phyloP scores from a whole-genome alignment of 2,329 filamentous ascomycete genomes.

The Chalaropsis thielavioides region DNA sequence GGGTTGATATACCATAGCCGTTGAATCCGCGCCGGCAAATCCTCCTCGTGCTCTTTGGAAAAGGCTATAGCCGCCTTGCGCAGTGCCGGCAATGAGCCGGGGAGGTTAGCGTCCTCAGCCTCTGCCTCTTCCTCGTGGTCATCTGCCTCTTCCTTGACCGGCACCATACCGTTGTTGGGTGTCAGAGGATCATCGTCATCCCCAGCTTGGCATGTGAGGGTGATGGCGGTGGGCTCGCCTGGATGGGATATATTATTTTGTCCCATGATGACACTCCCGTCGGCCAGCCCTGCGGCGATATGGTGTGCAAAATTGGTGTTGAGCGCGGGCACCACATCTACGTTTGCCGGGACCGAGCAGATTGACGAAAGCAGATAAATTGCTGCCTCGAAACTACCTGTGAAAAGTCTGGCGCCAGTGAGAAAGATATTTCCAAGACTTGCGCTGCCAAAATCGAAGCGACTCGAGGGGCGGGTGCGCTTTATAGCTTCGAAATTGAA shows the following conservation, averaged over 20 bases:
- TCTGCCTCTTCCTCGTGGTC: constrained; percentile 43
- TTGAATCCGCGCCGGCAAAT: constrained; percentile 62
- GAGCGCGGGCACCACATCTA: constrained; percentile 74
- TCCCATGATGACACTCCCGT: constrained; percentile 68
- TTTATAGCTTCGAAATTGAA: constrained; percentile 69
- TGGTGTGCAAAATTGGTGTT: constrained; percentile 94
- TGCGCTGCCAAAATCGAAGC: constrained; percentile 64
- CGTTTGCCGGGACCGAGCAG: constrained; percentile 62
- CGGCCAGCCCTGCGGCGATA: constrained; percentile 66
- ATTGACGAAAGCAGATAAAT: constrained; percentile 82
- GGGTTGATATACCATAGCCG: constrained; percentile 96
- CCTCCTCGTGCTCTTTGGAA: constrained; percentile 59
- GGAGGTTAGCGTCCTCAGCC: constrained; percentile 67
- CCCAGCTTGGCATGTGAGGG: constrained; percentile 21
- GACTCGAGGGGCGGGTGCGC: constrained; percentile 54
- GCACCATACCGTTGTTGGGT: constrained; percentile 13
- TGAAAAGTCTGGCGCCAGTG: constrained; percentile 76
- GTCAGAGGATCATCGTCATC: constrained; percentile 11
- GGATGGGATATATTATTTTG: constrained; percentile 91
- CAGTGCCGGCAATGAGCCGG: constrained; percentile 65
- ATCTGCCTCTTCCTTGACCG: constrained; percentile 39
- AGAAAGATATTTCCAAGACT: constrained; percentile 69
- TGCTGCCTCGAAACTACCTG: constrained; percentile 79
- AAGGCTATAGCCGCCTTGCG: constrained; percentile 71
- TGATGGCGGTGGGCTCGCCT: constrained; percentile 43